Evolutionary conservation across 176 grass and related monocot species (phyloP), one percentile per base, ranked within the genome.

Genomic region (Puccinellia tenuiflora): DNA sequence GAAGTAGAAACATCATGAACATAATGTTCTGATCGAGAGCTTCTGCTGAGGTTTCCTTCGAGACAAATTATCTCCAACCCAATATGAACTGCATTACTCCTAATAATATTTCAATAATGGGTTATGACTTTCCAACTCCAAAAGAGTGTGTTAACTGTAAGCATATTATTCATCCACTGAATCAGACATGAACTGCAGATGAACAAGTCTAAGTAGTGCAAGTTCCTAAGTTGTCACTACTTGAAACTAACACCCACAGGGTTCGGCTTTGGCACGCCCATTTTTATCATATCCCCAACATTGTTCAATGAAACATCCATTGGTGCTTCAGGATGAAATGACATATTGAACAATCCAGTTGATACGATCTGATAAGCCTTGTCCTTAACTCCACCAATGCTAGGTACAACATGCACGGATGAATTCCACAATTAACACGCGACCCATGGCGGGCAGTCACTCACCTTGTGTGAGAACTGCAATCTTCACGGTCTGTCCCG

Each of bases 381-480:
- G 31, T 65, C 55, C 52, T 11, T 50, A 22, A 53, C 10, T 11
- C 6, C 33, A 62, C 2, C 30, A 20, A 78, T 46, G 35, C 15
- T 78, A 61, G 76, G 61, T 34, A 45, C 64, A 70, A 57, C 30
- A 5, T 37, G 68, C 13, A 86, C 65, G 50, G 40, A n/a, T n/a
- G n/a, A n/a, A 69, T 65, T 63, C 16, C 14, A 15, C 7, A n/a
- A n/a, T n/a, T n/a, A n/a, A n/a, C n/a, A n/a, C n/a, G n/a, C n/a
- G n/a, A 26, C 4, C 14, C 4, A 16, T 16, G 14, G 46, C 46
- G 4, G 14, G 69, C 17, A 2, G 12, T 0, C 15, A 68, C 83
- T 12, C 76, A 89, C 97, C 97, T 99, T 96, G 93, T 4, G 97
- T 90, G 81, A 99, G 87, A 73, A 99, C 97, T 18, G 93, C 97